Evolutionary conservation across 768 basidiomycete genomes (phyloP).

Genomic region (Phaffia tasmanica): DNA sequence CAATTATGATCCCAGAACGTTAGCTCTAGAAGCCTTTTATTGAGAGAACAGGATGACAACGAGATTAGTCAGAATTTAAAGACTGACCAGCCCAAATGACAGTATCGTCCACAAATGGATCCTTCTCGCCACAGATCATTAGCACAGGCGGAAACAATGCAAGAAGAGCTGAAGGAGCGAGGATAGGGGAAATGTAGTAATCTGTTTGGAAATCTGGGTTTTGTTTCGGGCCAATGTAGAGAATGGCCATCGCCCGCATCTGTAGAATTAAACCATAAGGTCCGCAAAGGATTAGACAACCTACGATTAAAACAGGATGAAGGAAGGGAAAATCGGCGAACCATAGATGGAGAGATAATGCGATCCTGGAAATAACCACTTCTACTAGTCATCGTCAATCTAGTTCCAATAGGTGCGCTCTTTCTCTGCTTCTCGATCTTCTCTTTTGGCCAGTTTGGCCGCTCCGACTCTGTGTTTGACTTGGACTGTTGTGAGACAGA

Average conservation of each 20-base stretch:
- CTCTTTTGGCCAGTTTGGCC: slow-evolving; percentile 12
- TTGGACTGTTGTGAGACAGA: slow-evolving; percentile 7
- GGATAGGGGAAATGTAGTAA: slow-evolving; percentile 90
- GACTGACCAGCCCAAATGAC: slow-evolving; percentile 55
- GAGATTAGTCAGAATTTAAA: background rate
- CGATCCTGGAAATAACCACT: slow-evolving; percentile 88
- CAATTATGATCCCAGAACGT: background rate
- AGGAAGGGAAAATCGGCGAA: slow-evolving; percentile 40
- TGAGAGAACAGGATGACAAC: background rate
- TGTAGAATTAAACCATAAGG: slow-evolving; percentile 36
- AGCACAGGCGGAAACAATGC: slow-evolving; percentile 88
- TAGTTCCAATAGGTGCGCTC: slow-evolving; percentile 59
- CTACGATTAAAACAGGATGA: background rate
- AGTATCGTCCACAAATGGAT: slow-evolving; percentile 93
- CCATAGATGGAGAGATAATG: slow-evolving; percentile 92
- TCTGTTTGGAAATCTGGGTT: slow-evolving; percentile 91
- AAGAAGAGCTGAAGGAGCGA: slow-evolving; percentile 69
- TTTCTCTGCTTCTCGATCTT: slow-evolving; percentile 39
- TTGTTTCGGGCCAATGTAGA: slow-evolving; percentile 86
- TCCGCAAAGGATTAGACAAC: slow-evolving; percentile 8
- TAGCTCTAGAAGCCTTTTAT: background rate
- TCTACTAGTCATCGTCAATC: slow-evolving; percentile 88
- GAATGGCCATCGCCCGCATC: slow-evolving; percentile 99
- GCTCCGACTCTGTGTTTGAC: background rate
- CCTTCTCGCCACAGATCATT: slow-evolving; percentile 82